These are phyloP conservation scores for Paramyrothecium sp. DNA, from an alignment of 2,329 filamentous ascomycete genomes.

Conservation along the genomic window DNA sequence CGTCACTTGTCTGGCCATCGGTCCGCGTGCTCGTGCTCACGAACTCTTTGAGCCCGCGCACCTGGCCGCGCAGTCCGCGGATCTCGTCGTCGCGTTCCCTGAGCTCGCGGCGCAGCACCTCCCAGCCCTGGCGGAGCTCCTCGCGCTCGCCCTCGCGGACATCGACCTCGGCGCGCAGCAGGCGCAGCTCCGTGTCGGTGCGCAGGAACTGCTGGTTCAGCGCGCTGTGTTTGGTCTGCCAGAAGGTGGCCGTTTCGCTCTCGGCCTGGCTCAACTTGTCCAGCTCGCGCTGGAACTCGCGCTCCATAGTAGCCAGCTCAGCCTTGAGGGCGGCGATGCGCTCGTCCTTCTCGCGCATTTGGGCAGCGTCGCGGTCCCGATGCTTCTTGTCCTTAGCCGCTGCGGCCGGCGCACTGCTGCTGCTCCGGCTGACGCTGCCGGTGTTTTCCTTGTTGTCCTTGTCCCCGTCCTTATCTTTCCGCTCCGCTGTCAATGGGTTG, in stretches of 20 bases:
- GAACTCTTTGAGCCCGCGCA: conserved; percentile 68
- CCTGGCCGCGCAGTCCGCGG: conserved; percentile 53
- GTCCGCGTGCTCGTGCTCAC: conserved; percentile 65
- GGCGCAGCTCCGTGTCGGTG: conserved; percentile 50
- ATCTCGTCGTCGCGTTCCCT: conserved; percentile 56
- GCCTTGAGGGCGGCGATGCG: conserved; percentile 51
- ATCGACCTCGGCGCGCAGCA: conserved; percentile 49
- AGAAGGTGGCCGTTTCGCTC: conserved; percentile 54
- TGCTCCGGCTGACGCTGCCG: conserved; percentile 7
- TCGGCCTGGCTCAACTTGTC: conserved; percentile 52
- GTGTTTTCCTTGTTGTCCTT: conserved; percentile 18
- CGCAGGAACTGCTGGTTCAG: conserved; percentile 52
- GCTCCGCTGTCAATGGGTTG: conserved; percentile 17
- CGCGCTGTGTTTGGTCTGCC: conserved; percentile 54
- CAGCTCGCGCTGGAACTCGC: conserved; percentile 52
- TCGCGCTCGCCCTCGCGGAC: conserved; percentile 43
- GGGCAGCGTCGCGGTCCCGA: conserved; percentile 21
- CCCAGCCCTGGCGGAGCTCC: conserved; percentile 50
- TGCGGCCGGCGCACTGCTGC: conserved; percentile 16
- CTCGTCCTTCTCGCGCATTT: conserved; percentile 46
- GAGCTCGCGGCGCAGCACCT: conserved; percentile 43
- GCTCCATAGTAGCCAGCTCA: conserved; percentile 51
- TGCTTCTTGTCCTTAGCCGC: conserved; percentile 18
- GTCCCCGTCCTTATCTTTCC: conserved; percentile 26
- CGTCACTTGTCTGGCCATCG: conserved; percentile 63